Evolutionary conservation across 1,139 yeast genomes (phyloP).

Genomic region (Lodderomyces orthopsilosis): DNA sequence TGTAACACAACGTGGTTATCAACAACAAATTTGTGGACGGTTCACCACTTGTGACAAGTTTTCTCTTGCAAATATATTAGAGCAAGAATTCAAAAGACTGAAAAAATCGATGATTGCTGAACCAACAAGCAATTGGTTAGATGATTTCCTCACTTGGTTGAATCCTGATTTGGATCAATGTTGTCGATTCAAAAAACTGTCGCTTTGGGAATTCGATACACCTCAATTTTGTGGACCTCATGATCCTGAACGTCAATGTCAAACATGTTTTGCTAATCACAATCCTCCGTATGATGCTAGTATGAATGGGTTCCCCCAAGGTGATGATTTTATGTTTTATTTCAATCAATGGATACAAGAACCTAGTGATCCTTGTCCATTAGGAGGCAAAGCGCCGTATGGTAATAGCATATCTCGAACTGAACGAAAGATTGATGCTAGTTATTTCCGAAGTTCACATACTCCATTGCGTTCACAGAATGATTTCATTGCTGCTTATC

Average conservation of each 20-base stretch:
- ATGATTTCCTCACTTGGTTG: conserved; percentile 82
- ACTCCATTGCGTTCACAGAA: conserved; percentile 74
- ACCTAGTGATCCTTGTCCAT: conserved; percentile 86
- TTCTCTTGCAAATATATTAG: conserved; percentile 80
- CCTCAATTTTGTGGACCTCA: conserved; percentile 61
- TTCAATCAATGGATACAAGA: conserved; percentile 83
- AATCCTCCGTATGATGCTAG: conserved; percentile 62
- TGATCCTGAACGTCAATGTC: conserved; percentile 71
- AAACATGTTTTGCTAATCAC: conserved; percentile 61
- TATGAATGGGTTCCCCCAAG: conserved; percentile 82
- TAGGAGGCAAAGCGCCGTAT: conserved; percentile 95
- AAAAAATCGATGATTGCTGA: conserved; percentile 65
- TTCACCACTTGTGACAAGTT: conserved; percentile 78
- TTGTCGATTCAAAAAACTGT: conserved; percentile 60
- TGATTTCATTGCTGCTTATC: conserved; percentile 81
- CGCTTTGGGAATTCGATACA: conserved; percentile 11
- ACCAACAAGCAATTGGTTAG: conserved; percentile 90
- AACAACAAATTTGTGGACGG: conserved; percentile 79
- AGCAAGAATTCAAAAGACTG: conserved; percentile 75
- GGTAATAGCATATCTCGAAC: conserved; percentile 51
- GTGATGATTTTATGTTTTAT: conserved; percentile 63
- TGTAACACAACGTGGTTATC: conserved; percentile 57
- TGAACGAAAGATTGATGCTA: conserved; percentile 44
- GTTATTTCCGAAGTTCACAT: conserved; percentile 81
- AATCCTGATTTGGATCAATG: conserved; percentile 87